phyloP scores from a whole-genome alignment of 805 yeast species.

The Yueomyces sinensis region DNA sequence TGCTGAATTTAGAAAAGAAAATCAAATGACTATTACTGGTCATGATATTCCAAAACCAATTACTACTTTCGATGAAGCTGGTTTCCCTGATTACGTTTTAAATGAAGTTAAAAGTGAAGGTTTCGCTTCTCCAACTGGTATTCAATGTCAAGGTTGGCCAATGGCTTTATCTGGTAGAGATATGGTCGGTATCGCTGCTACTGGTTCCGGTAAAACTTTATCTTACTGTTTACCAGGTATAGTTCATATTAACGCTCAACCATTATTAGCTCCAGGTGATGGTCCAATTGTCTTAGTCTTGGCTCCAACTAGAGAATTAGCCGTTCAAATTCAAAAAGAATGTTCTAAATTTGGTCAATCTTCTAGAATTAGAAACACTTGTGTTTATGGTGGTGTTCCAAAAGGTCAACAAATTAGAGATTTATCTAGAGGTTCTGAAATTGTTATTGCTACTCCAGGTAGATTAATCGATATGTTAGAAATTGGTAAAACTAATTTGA shows the following conservation, averaged over 20 bases:
- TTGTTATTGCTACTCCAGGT: slow-evolving; percentile 97
- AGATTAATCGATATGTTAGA: slow-evolving; percentile 97
- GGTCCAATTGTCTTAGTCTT: slow-evolving; percentile 93
- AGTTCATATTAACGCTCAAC: slow-evolving; percentile 97
- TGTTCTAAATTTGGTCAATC: slow-evolving; percentile 88
- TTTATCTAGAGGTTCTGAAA: slow-evolving; percentile 88
- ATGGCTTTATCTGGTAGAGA: slow-evolving; percentile 99
- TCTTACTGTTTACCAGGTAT: slow-evolving; percentile 95
- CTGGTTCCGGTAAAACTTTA: slow-evolving; percentile 98
- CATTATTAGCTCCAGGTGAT: slow-evolving; percentile 82
- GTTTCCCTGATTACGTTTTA: slow-evolving; percentile 90
- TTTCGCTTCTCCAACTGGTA: slow-evolving; percentile 87
- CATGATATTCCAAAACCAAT: slow-evolving; percentile 88
- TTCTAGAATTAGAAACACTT: slow-evolving; percentile 89
- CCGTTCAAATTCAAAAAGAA: slow-evolving; percentile 93
- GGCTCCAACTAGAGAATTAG: slow-evolving; percentile 98
- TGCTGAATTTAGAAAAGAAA: slow-evolving; percentile 58
- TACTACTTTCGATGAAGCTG: slow-evolving; percentile 88
- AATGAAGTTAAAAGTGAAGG: slow-evolving; percentile 84
- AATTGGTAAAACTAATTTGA: slow-evolving; percentile 83
- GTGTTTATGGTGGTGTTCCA: slow-evolving; percentile 99
- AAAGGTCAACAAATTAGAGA: slow-evolving; percentile 97
- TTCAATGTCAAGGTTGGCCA: slow-evolving; percentile 99
- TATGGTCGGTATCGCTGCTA: slow-evolving; percentile 97
- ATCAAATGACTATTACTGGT: slow-evolving; percentile 81